Base-by-base conservation (phyloP, 108 stramenopile genomes). In the Cylindrotheca closterium region DNA sequence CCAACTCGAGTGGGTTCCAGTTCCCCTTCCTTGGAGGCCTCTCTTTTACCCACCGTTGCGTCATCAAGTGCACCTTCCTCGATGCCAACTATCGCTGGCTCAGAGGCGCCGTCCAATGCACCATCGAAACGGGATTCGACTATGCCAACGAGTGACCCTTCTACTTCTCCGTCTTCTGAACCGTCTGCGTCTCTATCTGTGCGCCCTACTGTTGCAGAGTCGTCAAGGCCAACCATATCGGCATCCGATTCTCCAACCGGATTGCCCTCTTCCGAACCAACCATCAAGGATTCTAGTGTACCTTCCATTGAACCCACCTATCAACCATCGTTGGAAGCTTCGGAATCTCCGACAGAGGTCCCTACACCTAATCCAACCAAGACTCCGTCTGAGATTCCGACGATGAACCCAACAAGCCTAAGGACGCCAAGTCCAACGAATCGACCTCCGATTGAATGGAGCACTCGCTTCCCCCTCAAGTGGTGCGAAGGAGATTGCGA, bases 401-500 rank as follows among this genome's bases (percentile, higher is more conserved):
- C 37, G 7, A 42, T 42, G 7, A 15, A 10, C 37, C 15, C 37
- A 42, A n/a, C n/a, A n/a, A n/a, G n/a, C n/a, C n/a, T n/a, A n/a
- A n/a, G n/a, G n/a, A 10, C 37, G 7, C 37, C 37, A 42, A 42
- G 15, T 15, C 37, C 37, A 10, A 42, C 37, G 37, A 42, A 7
- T 15, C 37, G 10, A 15, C 37, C 21, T 31, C 31, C 55, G 1
- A 30, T 57, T 21, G 30, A 25, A 3, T 57, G 66, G 55, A 67
- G 56, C 0, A 51, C 66, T 23, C 18, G 27, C 4, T 5, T 56
- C 48, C 71, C 71, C 17, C 48, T 71, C 8, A 51, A 51, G 2
- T 31, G 22, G 2, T 79, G 77, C 54, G 67, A 73, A 48, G 77
- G 77, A 26, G 67, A 79, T 50, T 79, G 77, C 58, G 67, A 69